phyloP scores from a whole-genome alignment of 1,284 basidiomycete species.

The Acaromyces ingoldii region DNA sequence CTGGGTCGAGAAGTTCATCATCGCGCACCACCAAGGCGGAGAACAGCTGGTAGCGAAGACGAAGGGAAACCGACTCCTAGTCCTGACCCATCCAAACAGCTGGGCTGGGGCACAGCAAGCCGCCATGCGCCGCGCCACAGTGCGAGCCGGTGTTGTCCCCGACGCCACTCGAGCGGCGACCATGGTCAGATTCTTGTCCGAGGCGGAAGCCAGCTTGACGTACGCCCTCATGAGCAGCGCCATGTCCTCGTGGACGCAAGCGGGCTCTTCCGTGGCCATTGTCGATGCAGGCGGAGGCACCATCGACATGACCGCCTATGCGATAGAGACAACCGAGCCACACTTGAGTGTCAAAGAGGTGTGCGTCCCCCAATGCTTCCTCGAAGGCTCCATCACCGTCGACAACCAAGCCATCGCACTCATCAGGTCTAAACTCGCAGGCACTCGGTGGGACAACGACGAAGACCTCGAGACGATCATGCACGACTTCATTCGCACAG shows the following conservation, averaged over 20 bases:
- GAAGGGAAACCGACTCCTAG: not conserved
- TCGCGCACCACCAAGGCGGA: not conserved
- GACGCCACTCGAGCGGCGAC: not conserved
- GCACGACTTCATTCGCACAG: not conserved
- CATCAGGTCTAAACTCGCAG: not conserved
- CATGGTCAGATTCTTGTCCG: not conserved
- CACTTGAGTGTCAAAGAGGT: not conserved
- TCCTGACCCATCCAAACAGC: not conserved
- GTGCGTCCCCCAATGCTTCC: not conserved
- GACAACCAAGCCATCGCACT: not conserved
- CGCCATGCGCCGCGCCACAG: not conserved
- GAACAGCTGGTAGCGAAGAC: not conserved
- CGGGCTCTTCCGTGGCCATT: not conserved
- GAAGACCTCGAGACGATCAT: conserved; percentile 4
- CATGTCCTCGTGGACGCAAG: not conserved
- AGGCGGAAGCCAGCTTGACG: conserved; percentile 1
- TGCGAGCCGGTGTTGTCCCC: not conserved
- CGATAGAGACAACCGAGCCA: not conserved
- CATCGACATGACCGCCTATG: not conserved
- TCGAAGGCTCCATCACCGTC: not conserved
- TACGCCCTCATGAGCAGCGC: not conserved
- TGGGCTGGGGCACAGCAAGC: conserved; percentile 1
- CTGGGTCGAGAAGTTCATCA: conserved; percentile 6
- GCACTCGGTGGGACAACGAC: not conserved
- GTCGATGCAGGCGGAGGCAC: conserved; percentile 1